Evolutionary conservation across 768 basidiomycete genomes (phyloP), one percentile per base, ranked within the genome.

Genomic region (Hysterangium stoloniferum): DNA sequence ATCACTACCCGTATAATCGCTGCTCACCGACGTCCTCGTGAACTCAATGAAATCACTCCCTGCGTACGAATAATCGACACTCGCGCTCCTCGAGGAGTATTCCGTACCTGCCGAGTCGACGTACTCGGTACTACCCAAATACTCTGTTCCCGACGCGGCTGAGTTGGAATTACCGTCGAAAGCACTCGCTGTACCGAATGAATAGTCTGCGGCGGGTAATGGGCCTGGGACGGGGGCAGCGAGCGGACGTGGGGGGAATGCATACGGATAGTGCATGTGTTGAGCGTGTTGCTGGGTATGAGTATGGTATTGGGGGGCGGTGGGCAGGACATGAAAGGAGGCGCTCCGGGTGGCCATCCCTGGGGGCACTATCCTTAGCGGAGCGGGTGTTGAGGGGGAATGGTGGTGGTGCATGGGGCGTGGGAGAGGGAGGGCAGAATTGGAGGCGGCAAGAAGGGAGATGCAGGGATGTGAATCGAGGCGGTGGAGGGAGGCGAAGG

Each of bases 401-500:
- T 4, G 24, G 29, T 4, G 17, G 24, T n/a, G 44, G 44, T 2
- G 4, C 17, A 15, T 12, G 22, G 13, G 40, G 22, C 40, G 22
- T 12, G 20, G 9, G 40, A 19, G 22, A 42, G n/a, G 2, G 44
- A 31, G 19, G 44, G 44, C 24, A 4, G 31, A 7, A 31, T 24
- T n/a, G 31, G 31, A 15, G 15, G 44, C 48, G 13, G 48, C 48
- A 24, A 49, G 35, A 25, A 49, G 36, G 6, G 48, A 25, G 19
- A 36, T 36, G 28, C 17, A 40, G 33, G 48, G 48, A 37, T 49
- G 48, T 5, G 25, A 22, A 12, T 49, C 48, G 17, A 49, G 48
- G 12, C 48, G 48, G 15, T 49, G 48, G 15, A 49, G 33, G 17
- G 48, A 49, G 35, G 48, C 40, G n/a, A 49, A 24, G 17, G 48